Base-by-base conservation (phyloP, 495 filamentous ascomycete species). In the Darksidea phi region DNA sequence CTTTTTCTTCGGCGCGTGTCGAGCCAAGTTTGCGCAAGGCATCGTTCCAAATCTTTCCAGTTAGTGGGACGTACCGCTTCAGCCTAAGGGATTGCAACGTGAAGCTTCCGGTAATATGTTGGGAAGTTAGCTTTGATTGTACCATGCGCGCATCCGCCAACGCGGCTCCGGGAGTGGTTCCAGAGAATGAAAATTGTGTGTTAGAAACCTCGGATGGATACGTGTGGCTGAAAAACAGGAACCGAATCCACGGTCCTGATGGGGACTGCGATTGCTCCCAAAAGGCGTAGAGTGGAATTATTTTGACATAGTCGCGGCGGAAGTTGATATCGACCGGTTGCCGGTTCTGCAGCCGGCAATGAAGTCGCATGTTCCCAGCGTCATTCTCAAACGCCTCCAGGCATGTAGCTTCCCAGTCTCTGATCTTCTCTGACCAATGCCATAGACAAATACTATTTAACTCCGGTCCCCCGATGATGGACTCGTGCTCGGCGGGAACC, bases 201-300 rank as follows among this genome's bases (percentile, higher is more conserved):
- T 55, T 45, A 3, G 34, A 24, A 4, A 55, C 36, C 32, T 43
- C 18, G 6, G 52, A 55, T 5, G 36, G n/a, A 17, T 13, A 15
- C 6, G 15, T 37, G 5, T 24, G 36, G 21, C 10, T 55, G 37
- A 43, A 24, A 11, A 25, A 43, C 4, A 43, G 36, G 32, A 55
- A 23, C 21, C 12, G 12, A 24, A 55, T 15, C 52, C 52, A 55
- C 15, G 36, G 15, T 7, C 36, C 36, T 7, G 36, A 38, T 8
- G 36, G 36, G 15, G 36, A 38, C 8, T 15, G 36, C 36, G 34
- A 21, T 8, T 48, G 45, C 7, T 37, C 21, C 54, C 54, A 58
- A 32, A 48, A 58, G 1, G 54, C 54, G 34, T 58, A 58, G 12
- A 17, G 23, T 10, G 54, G 54, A 45, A 49, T 41, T 4, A 58